Percentiles rank a stretch among this genome's conserved stretches.
These are phyloP conservation scores for Vitis hybrid DNA, from an alignment of 177 flowering plant species.

Conservation along the genomic window DNA sequence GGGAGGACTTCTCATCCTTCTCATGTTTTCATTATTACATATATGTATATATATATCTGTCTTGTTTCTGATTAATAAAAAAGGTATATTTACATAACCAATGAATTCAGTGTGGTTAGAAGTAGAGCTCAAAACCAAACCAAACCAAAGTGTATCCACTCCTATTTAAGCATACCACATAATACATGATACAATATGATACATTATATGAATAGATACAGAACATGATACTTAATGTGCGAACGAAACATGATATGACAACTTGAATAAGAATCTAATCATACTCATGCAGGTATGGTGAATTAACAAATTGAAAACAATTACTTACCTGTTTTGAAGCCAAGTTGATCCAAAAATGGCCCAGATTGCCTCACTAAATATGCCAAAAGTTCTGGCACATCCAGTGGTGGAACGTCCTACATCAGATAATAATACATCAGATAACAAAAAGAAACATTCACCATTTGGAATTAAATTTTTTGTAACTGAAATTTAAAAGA, in stretches of 20 bases:
- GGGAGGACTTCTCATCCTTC: too few relatives aligned
- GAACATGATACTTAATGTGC: neutral
- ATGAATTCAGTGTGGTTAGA: neutral
- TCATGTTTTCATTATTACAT: too few relatives aligned
- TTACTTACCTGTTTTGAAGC: conserved; percentile 68
- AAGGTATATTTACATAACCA: too few relatives aligned
- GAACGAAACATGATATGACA: too few relatives aligned
- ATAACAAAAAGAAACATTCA: conserved; percentile 11
- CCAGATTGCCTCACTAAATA: conserved; percentile 84
- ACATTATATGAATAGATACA: neutral
- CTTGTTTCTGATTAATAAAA: too few relatives aligned
- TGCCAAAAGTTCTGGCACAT: conserved; percentile 92
- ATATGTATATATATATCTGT: too few relatives aligned
- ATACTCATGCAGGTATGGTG: too few relatives aligned
- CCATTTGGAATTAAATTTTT: neutral
- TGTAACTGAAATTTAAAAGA: neutral
- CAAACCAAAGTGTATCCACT: too few relatives aligned
- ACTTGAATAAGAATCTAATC: too few relatives aligned
- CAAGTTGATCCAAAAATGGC: conserved; percentile 88
- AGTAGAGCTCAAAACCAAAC: neutral
- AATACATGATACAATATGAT: too few relatives aligned
- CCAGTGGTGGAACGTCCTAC: conserved; percentile 92
- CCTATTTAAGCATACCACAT: too few relatives aligned
- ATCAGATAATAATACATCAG: conserved; percentile 27
- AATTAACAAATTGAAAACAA: neutral